A percentile compares a stretch with the other conserved stretches of the same genome.
These are phyloP conservation scores for Cladosporium oxysporum DNA, from an alignment of 2,329 filamentous ascomycete species.

Conservation along the genomic window DNA sequence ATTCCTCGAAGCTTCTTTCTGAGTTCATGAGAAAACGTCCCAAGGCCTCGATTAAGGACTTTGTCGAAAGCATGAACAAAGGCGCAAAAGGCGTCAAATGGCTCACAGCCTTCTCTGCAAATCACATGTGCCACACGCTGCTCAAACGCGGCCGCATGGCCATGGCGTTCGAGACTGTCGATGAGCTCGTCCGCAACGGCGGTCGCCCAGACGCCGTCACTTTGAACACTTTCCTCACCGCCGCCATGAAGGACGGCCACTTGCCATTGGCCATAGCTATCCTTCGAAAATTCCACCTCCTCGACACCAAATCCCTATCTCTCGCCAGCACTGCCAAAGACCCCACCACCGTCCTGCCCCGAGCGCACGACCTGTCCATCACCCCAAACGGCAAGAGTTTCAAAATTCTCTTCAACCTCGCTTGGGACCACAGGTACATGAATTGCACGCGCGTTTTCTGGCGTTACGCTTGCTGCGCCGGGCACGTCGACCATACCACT, in stretches of 20 bases:
- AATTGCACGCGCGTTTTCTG: constrained; percentile 38
- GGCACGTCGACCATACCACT: constrained; percentile 25
- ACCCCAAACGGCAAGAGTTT: background rate
- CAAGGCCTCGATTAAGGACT: constrained; percentile 21
- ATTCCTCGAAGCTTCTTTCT: constrained; percentile 26
- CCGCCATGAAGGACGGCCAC: constrained; percentile 23
- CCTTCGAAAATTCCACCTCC: constrained; percentile 22
- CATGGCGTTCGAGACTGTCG: constrained; percentile 27
- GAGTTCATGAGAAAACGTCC: background rate
- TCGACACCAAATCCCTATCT: background rate
- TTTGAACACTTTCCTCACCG: constrained; percentile 32
- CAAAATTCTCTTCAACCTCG: constrained; percentile 22
- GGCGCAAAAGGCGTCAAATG: constrained; percentile 26
- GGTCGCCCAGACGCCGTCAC: constrained; percentile 24
- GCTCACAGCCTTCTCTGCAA: constrained; percentile 28
- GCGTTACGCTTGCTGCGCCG: constrained; percentile 36
- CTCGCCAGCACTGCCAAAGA: constrained; percentile 18
- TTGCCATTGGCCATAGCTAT: constrained; percentile 24
- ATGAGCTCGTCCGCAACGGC: constrained; percentile 22
- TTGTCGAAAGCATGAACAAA: constrained; percentile 22
- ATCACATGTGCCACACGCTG: constrained; percentile 28
- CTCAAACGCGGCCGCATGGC: constrained; percentile 27
- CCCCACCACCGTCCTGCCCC: background rate
- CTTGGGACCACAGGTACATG: constrained; percentile 28
- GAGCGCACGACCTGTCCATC: background rate